These are phyloP conservation scores for Chlamydomonas applanata DNA, from an alignment of 139 green algal genomes.

Conservation along the genomic window DNA sequence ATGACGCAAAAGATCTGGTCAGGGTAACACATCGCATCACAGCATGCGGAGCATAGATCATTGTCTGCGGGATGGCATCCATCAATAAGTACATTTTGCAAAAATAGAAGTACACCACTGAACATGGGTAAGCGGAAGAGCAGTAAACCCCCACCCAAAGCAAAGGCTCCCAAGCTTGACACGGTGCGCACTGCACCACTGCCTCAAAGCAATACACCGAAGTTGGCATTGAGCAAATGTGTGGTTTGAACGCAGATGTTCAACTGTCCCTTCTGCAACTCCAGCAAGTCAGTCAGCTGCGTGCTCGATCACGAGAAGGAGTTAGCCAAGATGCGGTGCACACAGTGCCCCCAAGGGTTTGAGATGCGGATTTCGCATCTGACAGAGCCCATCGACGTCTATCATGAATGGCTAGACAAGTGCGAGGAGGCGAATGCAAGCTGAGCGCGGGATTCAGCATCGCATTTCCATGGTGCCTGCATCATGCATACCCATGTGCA, in stretches of 20 bases:
- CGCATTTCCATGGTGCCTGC: too few species aligned
- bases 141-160: conserved; percentile 50
- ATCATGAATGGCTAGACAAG: conserved; percentile 39
- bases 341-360: conserved; percentile 36
- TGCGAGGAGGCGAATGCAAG: conserved; percentile 1
- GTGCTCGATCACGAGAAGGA: conserved; percentile 41
- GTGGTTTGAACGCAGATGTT: conserved; percentile 24
- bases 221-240: neutral
- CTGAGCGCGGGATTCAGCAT: too few species aligned
- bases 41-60: too few species aligned
- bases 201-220: neutral
- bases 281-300: conserved; percentile 44
- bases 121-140: conserved; percentile 56
- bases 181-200: neutral
- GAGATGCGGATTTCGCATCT: conserved; percentile 42
- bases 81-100: too few species aligned
- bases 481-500: too few species aligned
- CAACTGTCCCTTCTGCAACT: conserved; percentile 65
- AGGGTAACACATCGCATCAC: too few species aligned
- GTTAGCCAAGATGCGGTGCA: conserved; percentile 23
- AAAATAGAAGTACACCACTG: too few species aligned
- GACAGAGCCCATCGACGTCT: conserved; percentile 53
- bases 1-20: too few species aligned
- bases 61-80: too few species aligned
- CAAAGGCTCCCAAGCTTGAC: conserved; percentile 46